Evolutionary conservation across 139 green algal genomes (phyloP).

Genomic region (Raphidocelis subcapitata): DNA sequence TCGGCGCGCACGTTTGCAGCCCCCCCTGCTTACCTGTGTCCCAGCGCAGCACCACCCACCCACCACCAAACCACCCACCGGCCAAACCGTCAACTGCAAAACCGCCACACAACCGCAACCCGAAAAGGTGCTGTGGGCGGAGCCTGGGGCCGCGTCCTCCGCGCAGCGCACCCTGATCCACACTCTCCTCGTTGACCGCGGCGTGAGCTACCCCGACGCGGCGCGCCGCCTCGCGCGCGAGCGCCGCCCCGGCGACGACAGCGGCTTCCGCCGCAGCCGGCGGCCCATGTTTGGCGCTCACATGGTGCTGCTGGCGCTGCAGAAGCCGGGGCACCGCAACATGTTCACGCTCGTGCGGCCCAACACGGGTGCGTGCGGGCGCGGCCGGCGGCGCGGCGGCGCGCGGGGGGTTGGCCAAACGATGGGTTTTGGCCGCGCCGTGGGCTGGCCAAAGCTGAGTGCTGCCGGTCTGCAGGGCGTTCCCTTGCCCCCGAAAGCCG

Average conservation of each 20-base stretch:
- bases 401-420: too few relatives aligned
- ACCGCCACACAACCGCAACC: too few relatives aligned
- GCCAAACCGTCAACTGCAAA: too few relatives aligned
- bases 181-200: conserved; percentile 13
- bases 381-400: too few relatives aligned
- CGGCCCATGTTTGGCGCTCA: conserved; percentile 41
- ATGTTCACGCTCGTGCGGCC: conserved; percentile 63
- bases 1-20: too few relatives aligned
- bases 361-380: conserved; percentile 54
- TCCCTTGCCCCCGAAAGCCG: too few relatives aligned
- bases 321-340: conserved; percentile 47
- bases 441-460: too few relatives aligned
- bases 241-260: conserved; percentile 31
- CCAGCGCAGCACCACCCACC: too few relatives aligned
- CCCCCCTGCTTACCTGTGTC: too few relatives aligned
- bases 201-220: conserved; percentile 27
- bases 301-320: conserved; percentile 61
- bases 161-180: background rate
- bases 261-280: conserved; percentile 54
- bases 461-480: too few relatives aligned
- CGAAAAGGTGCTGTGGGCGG: too few relatives aligned
- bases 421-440: background rate
- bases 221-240: conserved; percentile 48
- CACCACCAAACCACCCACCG: too few relatives aligned
- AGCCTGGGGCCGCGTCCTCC: background rate